Conservation (phyloP, 768 basidiomycete species). For the Suillus americanus region DNA sequence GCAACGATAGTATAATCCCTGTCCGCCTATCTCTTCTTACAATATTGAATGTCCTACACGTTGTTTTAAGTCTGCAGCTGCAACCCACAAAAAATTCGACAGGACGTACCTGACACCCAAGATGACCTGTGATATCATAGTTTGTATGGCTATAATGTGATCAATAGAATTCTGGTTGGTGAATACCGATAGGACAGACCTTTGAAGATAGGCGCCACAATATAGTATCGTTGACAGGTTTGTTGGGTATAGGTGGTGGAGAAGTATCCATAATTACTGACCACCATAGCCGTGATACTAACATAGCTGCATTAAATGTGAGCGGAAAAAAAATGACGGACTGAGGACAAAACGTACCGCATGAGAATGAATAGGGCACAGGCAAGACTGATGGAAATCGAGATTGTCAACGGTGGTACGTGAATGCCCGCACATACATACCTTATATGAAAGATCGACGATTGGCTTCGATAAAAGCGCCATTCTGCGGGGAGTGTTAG, state of each 20-base stretch:
- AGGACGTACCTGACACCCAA: conserved; percentile 57
- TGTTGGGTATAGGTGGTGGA: conserved; percentile 43
- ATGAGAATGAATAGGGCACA: conserved; percentile 30
- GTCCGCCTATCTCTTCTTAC: neutral
- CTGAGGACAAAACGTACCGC: conserved; percentile 16
- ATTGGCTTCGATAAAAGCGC: conserved; percentile 34
- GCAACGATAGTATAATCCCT: neutral
- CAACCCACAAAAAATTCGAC: conserved; percentile 26
- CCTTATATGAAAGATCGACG: conserved; percentile 28
- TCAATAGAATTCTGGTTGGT: neutral
- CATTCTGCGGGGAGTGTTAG: conserved; percentile 34
- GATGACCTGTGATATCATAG: conserved; percentile 64
- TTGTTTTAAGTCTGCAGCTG: neutral
- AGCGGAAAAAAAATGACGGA: neutral
- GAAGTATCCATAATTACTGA: conserved; percentile 64
- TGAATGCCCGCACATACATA: conserved; percentile 5
- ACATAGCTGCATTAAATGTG: conserved; percentile 23
- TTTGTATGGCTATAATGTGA: conserved; percentile 37
- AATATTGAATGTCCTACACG: neutral
- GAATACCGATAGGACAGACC: conserved; percentile 33
- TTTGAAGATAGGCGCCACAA: conserved; percentile 60
- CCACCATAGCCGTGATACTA: conserved; percentile 46
- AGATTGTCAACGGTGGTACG: neutral
- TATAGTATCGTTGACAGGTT: conserved; percentile 48
- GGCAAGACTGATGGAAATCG: conserved; percentile 20